Base-by-base conservation (phyloP, 2,329 filamentous ascomycete species). In the Orbilia brochopaga region DNA sequence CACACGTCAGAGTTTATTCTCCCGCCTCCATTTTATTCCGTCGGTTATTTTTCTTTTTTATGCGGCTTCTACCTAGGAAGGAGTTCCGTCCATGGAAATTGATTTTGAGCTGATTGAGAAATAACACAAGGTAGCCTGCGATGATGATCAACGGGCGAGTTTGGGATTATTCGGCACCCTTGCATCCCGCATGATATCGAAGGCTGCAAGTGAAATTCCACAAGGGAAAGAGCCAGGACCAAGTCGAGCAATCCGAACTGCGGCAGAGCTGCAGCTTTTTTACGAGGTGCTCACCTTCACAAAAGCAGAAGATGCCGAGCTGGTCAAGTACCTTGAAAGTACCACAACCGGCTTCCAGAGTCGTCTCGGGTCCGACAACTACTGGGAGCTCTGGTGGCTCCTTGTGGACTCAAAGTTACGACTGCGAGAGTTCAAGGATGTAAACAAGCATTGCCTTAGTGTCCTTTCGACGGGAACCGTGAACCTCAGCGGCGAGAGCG, bases 131-230 rank as follows among this genome's bases (percentile, higher is more conserved):
- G 67, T 65, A 73, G 62, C 67, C 52, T 73, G 55, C 62, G 60
- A 73, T 52, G 62, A 73, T 55, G 60, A 65, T 61, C 67, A 62
- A 62, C 67, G 67, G 61, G 52, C 74, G 19, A 75, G 75, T 52
- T 63, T 73, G 46, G 76, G 74, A 51, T 30, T 77, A 15, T 78
- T 76, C 65, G 76, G 76, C 19, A 77, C 69, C 44, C 74, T 78
- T 30, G 76, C 76, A 30, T 77, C 77, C 66, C 73, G 75, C 51
- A 77, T 78, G 77, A 76, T 77, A 60, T 74, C 74, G n/a, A 78
- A 77, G 56, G 75, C 76, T n/a, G 75, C 74, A 17, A 62, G 61
- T 23, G 77, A 78, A 19, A 75, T 76, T n/a, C 75, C 76, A 2
- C 54, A 73, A 44, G 75, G 76, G 44, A 75, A 76, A 11, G 73